These are phyloP conservation scores for Fomitopsis schrenkii DNA, from an alignment of 1,284 basidiomycete species.

Conservation along the genomic window DNA sequence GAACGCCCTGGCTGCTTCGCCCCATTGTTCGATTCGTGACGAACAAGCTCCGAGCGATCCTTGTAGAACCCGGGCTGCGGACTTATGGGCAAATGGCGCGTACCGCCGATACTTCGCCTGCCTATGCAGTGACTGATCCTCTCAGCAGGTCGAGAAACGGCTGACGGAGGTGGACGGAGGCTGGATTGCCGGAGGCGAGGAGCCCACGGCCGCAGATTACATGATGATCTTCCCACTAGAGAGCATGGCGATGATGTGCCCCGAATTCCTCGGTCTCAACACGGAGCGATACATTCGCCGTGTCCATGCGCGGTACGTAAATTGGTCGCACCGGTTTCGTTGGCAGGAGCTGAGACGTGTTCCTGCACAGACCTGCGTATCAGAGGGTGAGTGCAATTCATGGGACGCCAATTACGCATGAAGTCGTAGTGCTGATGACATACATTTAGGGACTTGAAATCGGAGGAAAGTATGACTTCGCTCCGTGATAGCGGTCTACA, in stretches of 20 bases:
- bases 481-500: neutral
- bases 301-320: conserved; percentile 26
- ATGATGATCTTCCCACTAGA: conserved; percentile 36
- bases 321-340: neutral
- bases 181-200: conserved; percentile 35
- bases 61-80: neutral
- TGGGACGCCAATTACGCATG: neutral
- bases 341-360: neutral
- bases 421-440: neutral
- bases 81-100: neutral
- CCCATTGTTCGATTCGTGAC: conserved; percentile 21
- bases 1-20: conserved; percentile 29
- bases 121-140: neutral
- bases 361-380: neutral
- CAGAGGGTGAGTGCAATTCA: neutral
- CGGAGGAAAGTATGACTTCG: neutral
- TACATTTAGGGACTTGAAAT: neutral
- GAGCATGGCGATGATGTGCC: conserved; percentile 10
- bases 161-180: conserved; percentile 21
- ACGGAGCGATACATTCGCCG: conserved; percentile 26
- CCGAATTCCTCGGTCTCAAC: conserved; percentile 22
- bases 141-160: conserved; percentile 22
- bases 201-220: conserved; percentile 37
- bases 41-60: conserved; percentile 7
- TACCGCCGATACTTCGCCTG: neutral